Evolutionary conservation across 2,329 filamentous ascomycete species (phyloP).

Genomic region (Ceratocystis colombiana): DNA sequence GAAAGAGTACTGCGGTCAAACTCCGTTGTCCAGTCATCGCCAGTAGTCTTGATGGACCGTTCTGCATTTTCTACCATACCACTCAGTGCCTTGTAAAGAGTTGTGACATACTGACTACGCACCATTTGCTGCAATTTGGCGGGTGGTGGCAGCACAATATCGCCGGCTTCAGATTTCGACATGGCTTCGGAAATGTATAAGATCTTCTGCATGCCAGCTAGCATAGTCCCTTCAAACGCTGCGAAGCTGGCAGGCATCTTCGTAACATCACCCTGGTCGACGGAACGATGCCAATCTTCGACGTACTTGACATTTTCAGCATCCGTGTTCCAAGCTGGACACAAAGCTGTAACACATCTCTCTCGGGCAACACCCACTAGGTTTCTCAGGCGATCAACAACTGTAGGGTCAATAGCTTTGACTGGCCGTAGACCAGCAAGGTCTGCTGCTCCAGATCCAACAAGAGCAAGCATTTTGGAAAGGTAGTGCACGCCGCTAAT

Average conservation of each 20-base stretch:
- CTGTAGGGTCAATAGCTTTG: conserved; percentile 43
- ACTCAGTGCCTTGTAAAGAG: conserved; percentile 84
- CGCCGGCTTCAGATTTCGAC: conserved; percentile 58
- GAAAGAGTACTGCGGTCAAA: conserved; percentile 30
- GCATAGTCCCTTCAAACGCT: conserved; percentile 70
- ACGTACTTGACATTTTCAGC: conserved; percentile 85
- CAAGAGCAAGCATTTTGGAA: conserved; percentile 65
- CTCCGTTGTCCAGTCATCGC: conserved; percentile 51
- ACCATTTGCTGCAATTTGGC: conserved; percentile 85
- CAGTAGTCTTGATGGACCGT: conserved; percentile 53
- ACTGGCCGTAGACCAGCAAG: conserved; percentile 67
- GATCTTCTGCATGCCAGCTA: conserved; percentile 87
- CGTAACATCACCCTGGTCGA: conserved; percentile 76
- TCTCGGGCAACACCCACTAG: conserved; percentile 74
- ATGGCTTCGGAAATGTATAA: conserved; percentile 83
- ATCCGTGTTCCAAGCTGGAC: conserved; percentile 85
- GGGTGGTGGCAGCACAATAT: conserved; percentile 76
- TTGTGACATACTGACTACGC: conserved; percentile 81
- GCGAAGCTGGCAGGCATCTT: conserved; percentile 81
- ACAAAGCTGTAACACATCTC: conserved; percentile 73
- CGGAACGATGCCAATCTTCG: conserved; percentile 83
- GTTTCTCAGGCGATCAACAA: conserved; percentile 61
- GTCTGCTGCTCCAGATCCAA: conserved; percentile 80
- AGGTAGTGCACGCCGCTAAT: conserved; percentile 87
- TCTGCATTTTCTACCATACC: conserved; percentile 97